A percentile compares a stretch with the other conserved stretches of the same genome.
Evolutionary conservation across 2,329 filamentous ascomycete genomes (phyloP).

Genomic region (Aspergillus novoparasiticus): DNA sequence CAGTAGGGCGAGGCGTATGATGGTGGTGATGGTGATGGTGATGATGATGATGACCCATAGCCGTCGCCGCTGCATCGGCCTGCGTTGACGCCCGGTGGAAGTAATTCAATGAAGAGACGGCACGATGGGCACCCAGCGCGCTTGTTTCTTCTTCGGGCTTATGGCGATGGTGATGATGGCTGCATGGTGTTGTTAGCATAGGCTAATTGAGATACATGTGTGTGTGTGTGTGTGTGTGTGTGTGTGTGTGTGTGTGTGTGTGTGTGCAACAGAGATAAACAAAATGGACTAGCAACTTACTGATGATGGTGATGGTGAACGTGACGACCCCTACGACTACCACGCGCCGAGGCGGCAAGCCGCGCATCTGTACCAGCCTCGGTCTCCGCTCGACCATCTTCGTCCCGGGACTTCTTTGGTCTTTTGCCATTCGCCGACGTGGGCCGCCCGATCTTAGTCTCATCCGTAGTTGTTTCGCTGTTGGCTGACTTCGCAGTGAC

Average conservation of each 20-base stretch:
- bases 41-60: conserved; percentile 41
- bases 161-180: conserved; percentile 58
- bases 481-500: conserved; percentile 44
- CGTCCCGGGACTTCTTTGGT: conserved; percentile 72
- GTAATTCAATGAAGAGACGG: conserved; percentile 28
- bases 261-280: neutral
- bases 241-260: too few relatives aligned
- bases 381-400: conserved; percentile 65
- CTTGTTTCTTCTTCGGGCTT: conserved; percentile 53
- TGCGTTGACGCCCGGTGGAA: conserved; percentile 34
- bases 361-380: conserved; percentile 67
- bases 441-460: conserved; percentile 45
- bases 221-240: too few relatives aligned
- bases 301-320: conserved; percentile 63
- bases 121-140: conserved; percentile 27
- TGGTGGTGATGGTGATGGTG: conserved; percentile 49
- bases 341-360: conserved; percentile 65
- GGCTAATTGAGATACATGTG: neutral
- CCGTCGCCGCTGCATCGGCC: conserved; percentile 24
- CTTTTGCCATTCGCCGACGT: conserved; percentile 59
- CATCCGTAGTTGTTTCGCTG: conserved; percentile 43
- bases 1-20: conserved; percentile 24
- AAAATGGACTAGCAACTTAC: conserved; percentile 41
- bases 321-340: conserved; percentile 60
- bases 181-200: conserved; percentile 25